Evolutionary conservation across 305 asterid genomes (phyloP).

Genomic region (Nicotiana rustica): DNA sequence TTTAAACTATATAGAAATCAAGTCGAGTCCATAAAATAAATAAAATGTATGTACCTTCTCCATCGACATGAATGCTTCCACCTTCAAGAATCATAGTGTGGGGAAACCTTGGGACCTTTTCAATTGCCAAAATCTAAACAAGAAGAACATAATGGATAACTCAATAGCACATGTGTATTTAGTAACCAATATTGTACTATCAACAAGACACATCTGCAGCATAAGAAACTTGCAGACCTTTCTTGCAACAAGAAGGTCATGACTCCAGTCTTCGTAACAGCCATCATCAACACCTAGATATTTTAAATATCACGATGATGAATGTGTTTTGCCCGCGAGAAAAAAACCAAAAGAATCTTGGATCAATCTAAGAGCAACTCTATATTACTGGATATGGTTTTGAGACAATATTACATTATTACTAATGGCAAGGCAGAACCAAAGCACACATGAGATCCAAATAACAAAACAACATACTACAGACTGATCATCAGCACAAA

Average conservation of each 20-base stretch:
- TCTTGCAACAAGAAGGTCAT: slow-evolving; percentile 77
- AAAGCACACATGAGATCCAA: slow-evolving; percentile 21
- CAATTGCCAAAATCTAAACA: slow-evolving; percentile 72
- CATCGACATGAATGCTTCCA: slow-evolving; percentile 97
- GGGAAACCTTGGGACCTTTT: slow-evolving; percentile 75
- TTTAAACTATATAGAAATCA: slow-evolving; percentile 8
- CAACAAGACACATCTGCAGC: slow-evolving; percentile 9
- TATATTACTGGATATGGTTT: slow-evolving; percentile 13
- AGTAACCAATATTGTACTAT: slow-evolving; percentile 29
- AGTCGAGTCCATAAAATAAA: neutral
- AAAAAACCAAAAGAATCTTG: slow-evolving; percentile 5
- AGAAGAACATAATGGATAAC: slow-evolving; percentile 11
- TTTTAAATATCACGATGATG: neutral
- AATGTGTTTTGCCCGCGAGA: neutral
- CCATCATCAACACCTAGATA: slow-evolving; percentile 73
- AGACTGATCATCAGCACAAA: neutral
- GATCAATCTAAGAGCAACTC: slow-evolving; percentile 11
- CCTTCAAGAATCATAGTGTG: slow-evolving; percentile 92
- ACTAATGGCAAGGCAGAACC: slow-evolving; percentile 9
- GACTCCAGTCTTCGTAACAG: slow-evolving; percentile 82
- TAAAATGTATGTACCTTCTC: slow-evolving; percentile 66
- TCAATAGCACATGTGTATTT: neutral
- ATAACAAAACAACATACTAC: neutral
- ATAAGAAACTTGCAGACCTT: slow-evolving; percentile 63
- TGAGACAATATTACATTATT: neutral